Conservation (phyloP, 306 rosid species). For the Acacia confusa region DNA sequence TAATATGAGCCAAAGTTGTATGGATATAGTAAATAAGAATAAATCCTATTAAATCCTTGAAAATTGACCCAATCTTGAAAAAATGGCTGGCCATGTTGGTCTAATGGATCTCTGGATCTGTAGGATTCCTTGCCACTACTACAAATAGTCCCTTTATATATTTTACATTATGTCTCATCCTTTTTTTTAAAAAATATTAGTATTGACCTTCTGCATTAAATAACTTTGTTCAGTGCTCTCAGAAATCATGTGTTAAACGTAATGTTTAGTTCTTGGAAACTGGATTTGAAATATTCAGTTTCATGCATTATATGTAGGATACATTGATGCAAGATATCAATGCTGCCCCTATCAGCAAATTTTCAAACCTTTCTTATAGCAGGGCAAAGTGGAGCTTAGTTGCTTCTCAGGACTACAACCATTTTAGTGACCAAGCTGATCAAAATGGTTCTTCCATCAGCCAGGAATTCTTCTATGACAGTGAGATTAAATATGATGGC, state of each 20-base stretch:
- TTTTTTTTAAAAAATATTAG: not conserved
- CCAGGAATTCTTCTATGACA: constrained; percentile 42
- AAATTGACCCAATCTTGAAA: not conserved
- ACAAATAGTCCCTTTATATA: not conserved
- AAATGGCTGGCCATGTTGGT: not conserved
- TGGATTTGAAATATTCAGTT: constrained; percentile 26
- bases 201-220: not conserved
- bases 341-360: constrained; percentile 38
- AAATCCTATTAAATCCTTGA: not conserved
- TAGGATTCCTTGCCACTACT: not conserved
- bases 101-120: not conserved
- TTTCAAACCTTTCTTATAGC: constrained; percentile 49
- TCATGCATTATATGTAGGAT: constrained; percentile 57
- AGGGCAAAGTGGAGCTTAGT: constrained; percentile 39
- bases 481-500: constrained; percentile 40
- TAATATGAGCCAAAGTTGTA: not conserved
- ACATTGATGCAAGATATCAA: constrained; percentile 53
- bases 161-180: not conserved
- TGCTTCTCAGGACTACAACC: constrained; percentile 31
- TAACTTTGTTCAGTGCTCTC: not conserved
- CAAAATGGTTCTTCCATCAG: constrained; percentile 39
- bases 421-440: constrained; percentile 35
- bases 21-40: not conserved
- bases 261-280: not conserved
- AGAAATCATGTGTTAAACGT: not conserved